Evolutionary conservation across 129 eudicot genomes (phyloP).

Genomic region (Chrysanthemum seticuspe): DNA sequence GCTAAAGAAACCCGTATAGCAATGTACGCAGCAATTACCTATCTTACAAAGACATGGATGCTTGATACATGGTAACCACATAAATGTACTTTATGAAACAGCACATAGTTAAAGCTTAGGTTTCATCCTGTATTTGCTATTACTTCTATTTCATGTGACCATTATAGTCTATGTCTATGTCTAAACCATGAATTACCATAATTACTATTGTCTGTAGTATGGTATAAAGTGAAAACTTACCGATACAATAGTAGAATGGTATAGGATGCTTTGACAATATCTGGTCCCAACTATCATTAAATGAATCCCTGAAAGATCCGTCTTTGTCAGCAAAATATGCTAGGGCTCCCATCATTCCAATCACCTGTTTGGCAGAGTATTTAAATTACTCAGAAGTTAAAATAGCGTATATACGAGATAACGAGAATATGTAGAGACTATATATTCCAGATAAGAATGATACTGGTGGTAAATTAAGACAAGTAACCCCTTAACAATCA

Average conservation of each 20-base stretch:
- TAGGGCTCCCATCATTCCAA: slow-evolving; percentile 61
- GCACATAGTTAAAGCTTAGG: no score
- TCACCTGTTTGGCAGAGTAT: slow-evolving; percentile 46
- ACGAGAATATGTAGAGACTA: background rate
- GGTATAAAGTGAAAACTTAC: slow-evolving; percentile 32
- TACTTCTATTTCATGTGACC: no score
- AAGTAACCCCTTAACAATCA: no score
- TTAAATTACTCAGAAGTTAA: slow-evolving; percentile 15
- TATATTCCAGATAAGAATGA: background rate
- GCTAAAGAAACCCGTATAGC: background rate
- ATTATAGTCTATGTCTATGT: no score
- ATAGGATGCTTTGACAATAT: slow-evolving; percentile 82
- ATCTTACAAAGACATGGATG: background rate
- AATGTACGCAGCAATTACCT: background rate
- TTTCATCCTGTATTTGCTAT: no score
- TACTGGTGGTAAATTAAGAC: background rate
- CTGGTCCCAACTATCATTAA: slow-evolving; percentile 88
- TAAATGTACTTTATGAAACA: no score
- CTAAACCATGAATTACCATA: background rate
- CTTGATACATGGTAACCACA: background rate
- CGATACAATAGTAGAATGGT: slow-evolving; percentile 88
- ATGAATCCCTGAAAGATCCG: slow-evolving; percentile 74
- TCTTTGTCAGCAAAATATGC: slow-evolving; percentile 75
- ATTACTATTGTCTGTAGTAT: background rate
- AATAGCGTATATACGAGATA: slow-evolving; percentile 10